Conservation (phyloP, 2,329 filamentous ascomycete species). For the Albophoma yamanashiensis region DNA sequence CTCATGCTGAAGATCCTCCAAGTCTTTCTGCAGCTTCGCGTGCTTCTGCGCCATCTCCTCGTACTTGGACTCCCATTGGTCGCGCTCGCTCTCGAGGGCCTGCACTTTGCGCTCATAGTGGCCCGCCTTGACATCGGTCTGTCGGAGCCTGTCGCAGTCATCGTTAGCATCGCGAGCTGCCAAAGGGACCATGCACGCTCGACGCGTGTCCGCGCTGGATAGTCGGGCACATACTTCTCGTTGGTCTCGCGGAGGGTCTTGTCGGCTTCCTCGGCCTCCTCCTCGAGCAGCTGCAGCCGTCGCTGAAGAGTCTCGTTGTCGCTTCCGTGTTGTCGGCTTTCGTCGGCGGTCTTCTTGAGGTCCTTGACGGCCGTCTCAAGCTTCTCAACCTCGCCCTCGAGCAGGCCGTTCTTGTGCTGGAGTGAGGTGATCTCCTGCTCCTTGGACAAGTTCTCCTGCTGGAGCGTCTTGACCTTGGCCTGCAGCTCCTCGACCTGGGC, state of each 20-base stretch:
- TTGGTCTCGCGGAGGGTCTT: conserved; percentile 94
- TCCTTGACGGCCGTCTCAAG: conserved; percentile 75
- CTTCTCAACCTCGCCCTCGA: conserved; percentile 89
- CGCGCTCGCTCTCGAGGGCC: conserved; percentile 81
- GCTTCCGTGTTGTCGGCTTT: conserved; percentile 71
- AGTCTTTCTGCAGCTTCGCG: conserved; percentile 71
- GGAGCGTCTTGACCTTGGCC: conserved; percentile 74
- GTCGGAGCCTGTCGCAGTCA: conserved; percentile 62
- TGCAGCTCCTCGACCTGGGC: conserved; percentile 81
- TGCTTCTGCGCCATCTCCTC: conserved; percentile 96
- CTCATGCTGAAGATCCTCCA: conserved; percentile 82
- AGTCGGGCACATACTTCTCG: conserved; percentile 69
- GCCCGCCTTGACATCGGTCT: conserved; percentile 98
- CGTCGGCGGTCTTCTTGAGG: conserved; percentile 75
- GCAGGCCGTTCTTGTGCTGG: conserved; percentile 85
- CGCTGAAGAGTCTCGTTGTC: conserved; percentile 88
- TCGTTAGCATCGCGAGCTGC: conserved; percentile 6
- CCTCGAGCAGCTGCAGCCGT: conserved; percentile 90
- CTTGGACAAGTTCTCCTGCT: conserved; percentile 92
- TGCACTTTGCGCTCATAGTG: conserved; percentile 99
- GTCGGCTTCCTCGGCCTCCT: conserved; percentile 94
- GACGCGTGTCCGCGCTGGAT: background rate
- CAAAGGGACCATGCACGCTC: background rate
- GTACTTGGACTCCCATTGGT: conserved; percentile 96
- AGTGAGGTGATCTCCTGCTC: conserved; percentile 97